Evolutionary conservation across 2,329 filamentous ascomycete species (phyloP).

Genomic region (Aspergillus brasiliensis): DNA sequence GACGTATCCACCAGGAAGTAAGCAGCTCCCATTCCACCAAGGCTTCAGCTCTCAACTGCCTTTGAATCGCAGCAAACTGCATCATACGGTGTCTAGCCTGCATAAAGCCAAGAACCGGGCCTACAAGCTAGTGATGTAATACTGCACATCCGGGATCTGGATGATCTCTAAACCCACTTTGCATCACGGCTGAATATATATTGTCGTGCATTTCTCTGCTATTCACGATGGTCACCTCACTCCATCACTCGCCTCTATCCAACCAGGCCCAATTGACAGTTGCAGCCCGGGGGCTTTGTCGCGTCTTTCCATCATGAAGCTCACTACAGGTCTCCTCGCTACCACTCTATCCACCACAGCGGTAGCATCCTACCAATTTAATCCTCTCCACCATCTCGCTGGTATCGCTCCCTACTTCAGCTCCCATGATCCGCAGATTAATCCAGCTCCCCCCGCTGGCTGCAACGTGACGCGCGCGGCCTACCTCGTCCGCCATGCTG

Average conservation of each 20-base stretch:
- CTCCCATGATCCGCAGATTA: conserved; percentile 51
- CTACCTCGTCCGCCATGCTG: conserved; percentile 61
- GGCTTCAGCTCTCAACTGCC: no score
- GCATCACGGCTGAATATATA: background rate
- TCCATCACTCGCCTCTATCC: background rate
- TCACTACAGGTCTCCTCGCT: background rate
- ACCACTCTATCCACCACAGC: background rate
- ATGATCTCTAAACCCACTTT: background rate
- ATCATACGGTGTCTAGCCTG: background rate
- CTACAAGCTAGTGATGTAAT: background rate
- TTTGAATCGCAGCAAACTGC: background rate
- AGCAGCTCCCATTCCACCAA: background rate
- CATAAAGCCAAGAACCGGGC: background rate
- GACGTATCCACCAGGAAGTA: background rate
- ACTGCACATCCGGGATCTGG: background rate
- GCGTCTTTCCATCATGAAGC: background rate
- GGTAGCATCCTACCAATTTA: conserved; percentile 42
- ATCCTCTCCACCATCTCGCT: conserved; percentile 57
- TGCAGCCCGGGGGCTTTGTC: no score
- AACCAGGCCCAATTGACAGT: background rate
- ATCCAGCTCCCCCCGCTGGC: conserved; percentile 51
- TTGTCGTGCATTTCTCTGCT: background rate
- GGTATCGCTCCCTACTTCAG: conserved; percentile 63
- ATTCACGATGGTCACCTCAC: background rate
- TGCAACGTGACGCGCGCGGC: conserved; percentile 56